Conservation (phyloP, 306 rosid genomes). For the Casuarina glauca region DNA sequence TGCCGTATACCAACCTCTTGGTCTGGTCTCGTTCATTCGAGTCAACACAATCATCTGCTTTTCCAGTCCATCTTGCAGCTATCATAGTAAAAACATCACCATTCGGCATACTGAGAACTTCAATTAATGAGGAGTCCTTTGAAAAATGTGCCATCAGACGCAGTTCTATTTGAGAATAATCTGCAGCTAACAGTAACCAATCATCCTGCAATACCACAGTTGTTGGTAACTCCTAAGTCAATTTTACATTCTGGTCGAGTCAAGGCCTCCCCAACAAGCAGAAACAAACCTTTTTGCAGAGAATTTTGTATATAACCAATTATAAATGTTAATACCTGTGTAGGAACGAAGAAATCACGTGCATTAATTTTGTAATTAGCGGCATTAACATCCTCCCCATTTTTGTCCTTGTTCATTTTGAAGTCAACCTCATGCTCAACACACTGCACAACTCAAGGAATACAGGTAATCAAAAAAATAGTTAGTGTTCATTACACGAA, state of each 20-base stretch:
- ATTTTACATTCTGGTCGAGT: no score
- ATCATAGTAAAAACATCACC: slow-evolving; percentile 87
- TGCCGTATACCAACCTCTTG: slow-evolving; percentile 90
- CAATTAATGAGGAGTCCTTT: slow-evolving; percentile 67
- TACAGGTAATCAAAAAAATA: not conserved
- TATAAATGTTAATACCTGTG: slow-evolving; percentile 53
- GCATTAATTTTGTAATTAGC: slow-evolving; percentile 61
- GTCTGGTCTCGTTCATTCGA: slow-evolving; percentile 79
- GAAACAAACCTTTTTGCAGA: not conserved
- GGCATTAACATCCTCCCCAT: slow-evolving; percentile 46
- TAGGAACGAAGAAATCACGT: slow-evolving; percentile 87
- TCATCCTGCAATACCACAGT: slow-evolving; percentile 51
- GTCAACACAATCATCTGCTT: slow-evolving; percentile 63
- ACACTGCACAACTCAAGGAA: slow-evolving; percentile 55
- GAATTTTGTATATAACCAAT: not conserved
- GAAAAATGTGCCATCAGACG: slow-evolving; percentile 98
- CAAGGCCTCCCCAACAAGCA: not conserved
- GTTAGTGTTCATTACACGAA: slow-evolving; percentile 5
- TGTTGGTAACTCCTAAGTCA: no score
- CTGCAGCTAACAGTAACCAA: slow-evolving; percentile 91
- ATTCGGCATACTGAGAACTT: slow-evolving; percentile 67
- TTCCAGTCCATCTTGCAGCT: slow-evolving; percentile 89
- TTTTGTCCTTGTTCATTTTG: slow-evolving; percentile 53
- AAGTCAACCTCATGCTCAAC: slow-evolving; percentile 86
- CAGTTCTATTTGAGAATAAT: slow-evolving; percentile 96